Base-by-base conservation (phyloP, 768 basidiomycete genomes). In the Tulasnella sp. region DNA sequence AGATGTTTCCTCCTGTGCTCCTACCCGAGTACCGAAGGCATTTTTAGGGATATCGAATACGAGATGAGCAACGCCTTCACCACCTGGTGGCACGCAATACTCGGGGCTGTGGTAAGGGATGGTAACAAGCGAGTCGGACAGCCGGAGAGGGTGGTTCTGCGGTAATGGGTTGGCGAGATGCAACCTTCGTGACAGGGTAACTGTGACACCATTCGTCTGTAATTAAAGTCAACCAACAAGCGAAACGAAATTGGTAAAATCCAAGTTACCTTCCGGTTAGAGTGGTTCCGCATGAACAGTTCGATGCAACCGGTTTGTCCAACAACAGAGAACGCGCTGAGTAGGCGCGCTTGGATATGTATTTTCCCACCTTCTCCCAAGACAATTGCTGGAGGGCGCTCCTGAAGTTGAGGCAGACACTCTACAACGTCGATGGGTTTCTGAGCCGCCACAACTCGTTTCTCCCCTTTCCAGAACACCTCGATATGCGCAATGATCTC, bases 311-410 rank as follows among this genome's bases (percentile, higher is more conserved):
- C 81, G 59, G 77, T 78, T 64, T 81, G 78, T 7, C 87, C 87
- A 29, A 82, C 77, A 6, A 86, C 73, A 15, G 82, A 64, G 12
- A 83, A 68, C 6, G 76, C 79, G 32, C 79, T 83, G 21, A 84
- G 69, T 15, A 91, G 65, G 53, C 70, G 77, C 1, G 78, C 86
- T 63, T 84, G 83, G 42, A 78, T 76, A 81, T 84, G 86, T 29
- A 91, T 74, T 67, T 83, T 87, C 4, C 87, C 88, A 61, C 76
- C 78, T 65, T 91, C 87, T 0, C 81, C 84, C 23, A 90, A 77
- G 7, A 77, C 74, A 2, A 83, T 76, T 14, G 27, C 29, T n/a
- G 50, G 51, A 11, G 25, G 15, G 35, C 21, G 37, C 17, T 60
- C 59, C 31, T 27, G 27, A 5, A 62, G 25, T 34, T 74, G 66